phyloP scores from a whole-genome alignment of 2,329 filamentous ascomycete genomes.

The Sclerotinia spermophila region DNA sequence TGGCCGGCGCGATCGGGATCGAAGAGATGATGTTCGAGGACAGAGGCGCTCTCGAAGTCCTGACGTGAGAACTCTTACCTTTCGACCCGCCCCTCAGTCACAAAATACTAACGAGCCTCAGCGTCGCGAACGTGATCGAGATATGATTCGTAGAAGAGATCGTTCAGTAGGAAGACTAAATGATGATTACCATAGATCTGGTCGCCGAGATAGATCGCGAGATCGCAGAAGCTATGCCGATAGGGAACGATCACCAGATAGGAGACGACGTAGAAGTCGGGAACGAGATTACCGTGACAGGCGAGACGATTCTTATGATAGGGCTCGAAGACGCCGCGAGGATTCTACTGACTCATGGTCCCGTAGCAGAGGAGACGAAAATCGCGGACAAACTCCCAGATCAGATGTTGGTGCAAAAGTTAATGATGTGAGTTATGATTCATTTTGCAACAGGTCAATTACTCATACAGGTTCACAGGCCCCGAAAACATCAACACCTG shows the following conservation, averaged over 20 bases:
- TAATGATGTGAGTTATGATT: constrained; percentile 52
- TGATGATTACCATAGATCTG: constrained; percentile 60
- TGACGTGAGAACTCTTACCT: constrained; percentile 50
- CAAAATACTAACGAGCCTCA: constrained; percentile 39
- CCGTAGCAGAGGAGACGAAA: constrained; percentile 64
- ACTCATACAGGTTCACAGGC: constrained; percentile 41
- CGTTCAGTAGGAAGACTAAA: constrained; percentile 65
- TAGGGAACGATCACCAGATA: constrained; percentile 55
- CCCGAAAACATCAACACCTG: constrained; percentile 50
- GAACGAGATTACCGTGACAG: constrained; percentile 66
- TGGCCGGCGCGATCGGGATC: constrained; percentile 48
- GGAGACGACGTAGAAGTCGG: constrained; percentile 58
- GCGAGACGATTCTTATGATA: constrained; percentile 68
- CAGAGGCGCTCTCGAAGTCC: constrained; percentile 57
- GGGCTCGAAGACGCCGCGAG: constrained; percentile 60
- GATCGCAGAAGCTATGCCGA: constrained; percentile 59
- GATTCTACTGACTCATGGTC: constrained; percentile 67
- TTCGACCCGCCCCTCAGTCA: constrained; percentile 18
- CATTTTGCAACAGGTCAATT: background rate
- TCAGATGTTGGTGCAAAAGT: constrained; percentile 45
- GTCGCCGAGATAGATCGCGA: constrained; percentile 57
- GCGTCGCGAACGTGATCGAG: constrained; percentile 58
- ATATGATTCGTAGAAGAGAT: constrained; percentile 63
- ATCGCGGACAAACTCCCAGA: constrained; percentile 52
- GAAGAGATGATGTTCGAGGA: constrained; percentile 48